These are phyloP conservation scores for Rubia yunnanensis DNA, from an alignment of 257 asterid genomes.

Conservation along the genomic window DNA sequence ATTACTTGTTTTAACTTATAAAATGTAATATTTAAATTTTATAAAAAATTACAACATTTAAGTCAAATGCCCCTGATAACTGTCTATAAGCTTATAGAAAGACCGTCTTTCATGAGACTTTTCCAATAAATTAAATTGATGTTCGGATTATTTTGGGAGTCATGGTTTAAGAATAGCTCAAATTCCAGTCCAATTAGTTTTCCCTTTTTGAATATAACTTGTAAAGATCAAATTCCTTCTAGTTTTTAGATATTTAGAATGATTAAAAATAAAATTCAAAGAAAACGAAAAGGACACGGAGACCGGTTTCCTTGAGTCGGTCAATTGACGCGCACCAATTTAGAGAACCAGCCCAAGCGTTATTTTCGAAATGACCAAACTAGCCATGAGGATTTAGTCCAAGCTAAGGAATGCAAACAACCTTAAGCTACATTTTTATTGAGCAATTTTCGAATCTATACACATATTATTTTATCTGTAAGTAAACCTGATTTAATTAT, in stretches of 20 bases:
- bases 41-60: no score
- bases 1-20: no score
- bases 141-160: no score
- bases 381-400: background rate
- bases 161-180: background rate
- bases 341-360: background rate
- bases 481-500: no score
- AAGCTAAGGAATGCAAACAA: background rate
- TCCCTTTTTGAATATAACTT: background rate
- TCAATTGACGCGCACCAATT: conserved; percentile 35
- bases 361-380: background rate
- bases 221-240: background rate
- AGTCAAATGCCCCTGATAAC: no score
- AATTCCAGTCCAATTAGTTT: background rate
- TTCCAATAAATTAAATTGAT: no score
- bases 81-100: no score
- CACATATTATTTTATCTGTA: no score
- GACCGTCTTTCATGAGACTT: no score
- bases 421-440: background rate
- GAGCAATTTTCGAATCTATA: no score
- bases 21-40: no score
- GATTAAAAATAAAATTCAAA: background rate
- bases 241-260: background rate
- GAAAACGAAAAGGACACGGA: conserved; percentile 3
- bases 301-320: conserved; percentile 23